A percentile compares a stretch with the other conserved stretches of the same genome.
Conservation (phyloP, 2,329 filamentous ascomycete species). For the Botrytis medusae region DNA sequence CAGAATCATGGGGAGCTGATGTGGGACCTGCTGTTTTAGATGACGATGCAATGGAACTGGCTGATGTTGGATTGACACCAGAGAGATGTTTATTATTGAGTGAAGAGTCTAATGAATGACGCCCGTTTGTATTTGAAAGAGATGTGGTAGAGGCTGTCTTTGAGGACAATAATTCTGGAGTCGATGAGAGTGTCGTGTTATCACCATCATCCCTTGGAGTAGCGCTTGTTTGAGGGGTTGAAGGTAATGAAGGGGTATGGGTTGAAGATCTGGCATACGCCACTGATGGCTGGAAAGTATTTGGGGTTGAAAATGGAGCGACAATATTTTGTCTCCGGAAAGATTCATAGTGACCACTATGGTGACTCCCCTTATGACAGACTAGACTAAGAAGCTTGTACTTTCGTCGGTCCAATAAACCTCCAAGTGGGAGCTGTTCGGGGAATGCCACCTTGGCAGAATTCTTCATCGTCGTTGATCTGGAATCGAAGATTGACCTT, state of each 20-base stretch:
- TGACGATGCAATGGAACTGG: slow-evolving; percentile 26
- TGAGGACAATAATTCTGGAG: slow-evolving; percentile 36
- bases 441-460: slow-evolving; percentile 91
- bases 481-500: slow-evolving; percentile 83
- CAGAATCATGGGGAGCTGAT: slow-evolving; percentile 43
- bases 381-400: slow-evolving; percentile 87
- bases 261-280: slow-evolving; percentile 52
- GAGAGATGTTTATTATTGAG: slow-evolving; percentile 22
- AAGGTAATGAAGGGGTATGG: slow-evolving; percentile 32
- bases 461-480: slow-evolving; percentile 78
- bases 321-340: slow-evolving; percentile 83
- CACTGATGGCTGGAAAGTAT: slow-evolving; percentile 72
- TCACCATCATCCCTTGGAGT: slow-evolving; percentile 30
- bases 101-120: slow-evolving; percentile 23
- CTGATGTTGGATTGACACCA: slow-evolving; percentile 23
- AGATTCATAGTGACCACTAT: slow-evolving; percentile 96
- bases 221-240: slow-evolving; percentile 41
- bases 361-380: slow-evolving; percentile 92
- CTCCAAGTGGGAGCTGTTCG: slow-evolving; percentile 79
- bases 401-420: slow-evolving; percentile 71
- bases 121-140: slow-evolving; percentile 30
- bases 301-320: slow-evolving; percentile 78
- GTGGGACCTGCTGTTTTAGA: slow-evolving; percentile 28
- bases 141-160: slow-evolving; percentile 34
- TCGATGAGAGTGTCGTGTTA: slow-evolving; percentile 32